Percentiles rank a stretch among this genome's conserved stretches.
Evolutionary conservation across 495 filamentous ascomycete genomes (phyloP).

Genomic region (Arthonia radiata): DNA sequence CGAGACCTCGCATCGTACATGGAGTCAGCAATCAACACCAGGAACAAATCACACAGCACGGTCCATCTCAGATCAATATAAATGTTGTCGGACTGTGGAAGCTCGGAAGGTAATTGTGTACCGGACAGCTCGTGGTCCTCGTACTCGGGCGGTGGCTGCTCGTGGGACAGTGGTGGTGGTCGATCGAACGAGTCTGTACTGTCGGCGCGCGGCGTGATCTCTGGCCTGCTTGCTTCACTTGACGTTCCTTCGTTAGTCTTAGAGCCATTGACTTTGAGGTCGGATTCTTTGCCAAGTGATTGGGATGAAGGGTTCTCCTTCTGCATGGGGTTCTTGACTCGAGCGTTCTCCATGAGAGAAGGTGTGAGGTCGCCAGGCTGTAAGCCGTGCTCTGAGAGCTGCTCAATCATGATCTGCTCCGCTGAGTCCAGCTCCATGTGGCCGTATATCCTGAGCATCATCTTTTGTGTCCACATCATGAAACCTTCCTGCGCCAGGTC

Average conservation of each 20-base stretch:
- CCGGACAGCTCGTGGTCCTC: slow-evolving; percentile 40
- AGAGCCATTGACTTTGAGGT: too few species aligned
- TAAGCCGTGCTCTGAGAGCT: slow-evolving; percentile 79
- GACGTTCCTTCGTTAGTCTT: too few species aligned
- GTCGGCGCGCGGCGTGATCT: too few species aligned
- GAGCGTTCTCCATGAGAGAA: slow-evolving; percentile 72
- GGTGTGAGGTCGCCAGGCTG: slow-evolving; percentile 58
- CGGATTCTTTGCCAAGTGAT: too few species aligned
- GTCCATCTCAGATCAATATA: slow-evolving; percentile 97
- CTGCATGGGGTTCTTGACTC: slow-evolving; percentile 83
- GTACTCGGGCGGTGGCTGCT: slow-evolving; percentile 43
- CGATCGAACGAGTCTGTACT: too few species aligned
- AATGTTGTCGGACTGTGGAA: slow-evolving; percentile 57
- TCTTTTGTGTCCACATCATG: slow-evolving; percentile 92
- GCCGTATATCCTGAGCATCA: slow-evolving; percentile 76
- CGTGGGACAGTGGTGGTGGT: too few species aligned
- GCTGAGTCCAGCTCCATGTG: slow-evolving; percentile 86
- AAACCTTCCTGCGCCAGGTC: slow-evolving; percentile 45
- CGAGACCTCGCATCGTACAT: slow-evolving; percentile 81
- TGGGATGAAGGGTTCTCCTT: slow-evolving; percentile 9
- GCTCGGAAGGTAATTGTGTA: slow-evolving; percentile 55
- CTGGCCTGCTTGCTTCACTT: too few species aligned
- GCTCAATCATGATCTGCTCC: slow-evolving; percentile 98
- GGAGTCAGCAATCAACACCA: slow-evolving; percentile 84
- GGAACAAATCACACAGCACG: slow-evolving; percentile 85